Base-by-base conservation (phyloP, 768 basidiomycete species). In the Russula griseocarnosa region DNA sequence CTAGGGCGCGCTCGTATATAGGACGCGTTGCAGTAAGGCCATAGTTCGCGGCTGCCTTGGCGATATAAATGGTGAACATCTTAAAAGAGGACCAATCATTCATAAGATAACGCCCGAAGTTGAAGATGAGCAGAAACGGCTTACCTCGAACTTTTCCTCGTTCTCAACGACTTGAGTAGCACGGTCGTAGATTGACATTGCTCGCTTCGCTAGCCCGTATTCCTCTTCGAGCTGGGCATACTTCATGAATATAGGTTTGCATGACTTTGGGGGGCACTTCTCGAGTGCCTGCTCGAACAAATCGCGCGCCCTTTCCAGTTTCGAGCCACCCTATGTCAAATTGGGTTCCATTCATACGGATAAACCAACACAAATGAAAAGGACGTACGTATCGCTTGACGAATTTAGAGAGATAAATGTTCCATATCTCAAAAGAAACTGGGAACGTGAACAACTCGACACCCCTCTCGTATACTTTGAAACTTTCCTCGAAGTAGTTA, bases 371-470 rank as follows among this genome's bases (percentile, higher is more conserved):
- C 58, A 30, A 13, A 61, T 40, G 28, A 60, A 63, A 55, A 36
- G 0, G 7, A 81, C 90, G 73, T 70, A 95, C 93, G 76, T 95
- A 98, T 76, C 97, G 90, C 75, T 93, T 94, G 63, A 95, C 84
- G 73, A 99, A 99, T 76, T 98, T 98, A 50, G 92, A 88, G 22
- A 99, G 77, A 74, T 98, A 99, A 58, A 97, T 97, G 74, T 99
- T 98, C 96, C 97, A 98, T 67, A 99, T 87, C 76, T 99, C 97
- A 74, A 98, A 98, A 4, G 94, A 95, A 65, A 98, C 86, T 0
- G 97, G 97, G 81, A 92, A 98, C 10, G 95, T 96, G 79, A 98
- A 98, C 34, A 98, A 78, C 67, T 98, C 96, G 11, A 96, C 93
- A 53, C 97, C 97, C 28, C 95, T 87, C 73, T 98, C 97, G 73